Conservation (phyloP, 2,329 filamentous ascomycete genomes). For the Coniochaeta sp. region DNA sequence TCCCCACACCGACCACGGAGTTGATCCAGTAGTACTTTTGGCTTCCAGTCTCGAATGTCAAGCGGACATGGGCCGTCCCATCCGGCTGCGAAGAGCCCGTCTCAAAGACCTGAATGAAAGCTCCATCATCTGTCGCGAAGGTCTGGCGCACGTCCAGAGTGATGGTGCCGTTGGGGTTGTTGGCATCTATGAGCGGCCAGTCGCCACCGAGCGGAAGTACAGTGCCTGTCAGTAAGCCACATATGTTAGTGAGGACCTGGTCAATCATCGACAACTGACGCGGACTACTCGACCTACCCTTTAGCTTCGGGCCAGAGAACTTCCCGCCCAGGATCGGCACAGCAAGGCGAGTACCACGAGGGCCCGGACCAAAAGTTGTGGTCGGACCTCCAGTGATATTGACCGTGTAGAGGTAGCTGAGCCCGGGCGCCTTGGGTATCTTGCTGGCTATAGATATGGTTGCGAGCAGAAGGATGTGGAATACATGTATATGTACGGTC, state of each 20-base stretch:
- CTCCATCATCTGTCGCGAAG: constrained; percentile 12
- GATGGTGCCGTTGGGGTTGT: constrained; percentile 5
- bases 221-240: constrained; percentile 7
- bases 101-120: constrained; percentile 11
- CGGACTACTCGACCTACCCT: too few species aligned
- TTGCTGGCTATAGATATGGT: neutral
- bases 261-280: too few species aligned
- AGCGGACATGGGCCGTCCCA: constrained; percentile 1
- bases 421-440: constrained; percentile 8
- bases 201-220: constrained; percentile 7
- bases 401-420: constrained; percentile 9
- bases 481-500: neutral
- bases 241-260: neutral
- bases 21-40: constrained; percentile 9
- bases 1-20: constrained; percentile 3
- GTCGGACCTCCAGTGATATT: constrained; percentile 10
- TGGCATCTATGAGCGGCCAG: constrained; percentile 9
- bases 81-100: constrained; percentile 3
- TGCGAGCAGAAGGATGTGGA: neutral
- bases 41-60: constrained; percentile 7
- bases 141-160: constrained; percentile 12
- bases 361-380: constrained; percentile 1
- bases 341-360: constrained; percentile 5
- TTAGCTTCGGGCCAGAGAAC: constrained; percentile 10
- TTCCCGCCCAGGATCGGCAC: constrained; percentile 7